Percentiles rank a stretch among this genome's conserved stretches.
These are phyloP conservation scores for Geotrichum ghanense DNA, from an alignment of 805 yeast genomes.

Conservation along the genomic window DNA sequence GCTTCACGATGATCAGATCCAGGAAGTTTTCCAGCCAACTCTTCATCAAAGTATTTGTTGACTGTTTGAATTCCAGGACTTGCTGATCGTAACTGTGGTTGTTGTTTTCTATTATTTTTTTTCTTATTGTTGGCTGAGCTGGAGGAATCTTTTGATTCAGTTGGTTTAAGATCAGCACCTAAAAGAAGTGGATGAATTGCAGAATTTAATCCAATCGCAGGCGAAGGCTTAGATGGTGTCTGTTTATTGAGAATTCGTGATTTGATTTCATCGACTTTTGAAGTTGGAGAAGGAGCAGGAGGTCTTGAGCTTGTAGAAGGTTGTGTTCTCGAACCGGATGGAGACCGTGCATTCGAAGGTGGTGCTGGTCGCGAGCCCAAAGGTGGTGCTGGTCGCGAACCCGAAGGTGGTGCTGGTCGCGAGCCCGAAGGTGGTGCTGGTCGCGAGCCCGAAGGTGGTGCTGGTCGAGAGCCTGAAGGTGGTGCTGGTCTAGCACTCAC, in stretches of 20 bases:
- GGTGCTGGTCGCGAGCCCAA: background rate
- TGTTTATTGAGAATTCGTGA: background rate
- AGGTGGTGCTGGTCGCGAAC: background rate
- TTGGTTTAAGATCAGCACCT: conserved; percentile 7
- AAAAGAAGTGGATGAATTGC: conserved; percentile 24
- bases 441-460: background rate
- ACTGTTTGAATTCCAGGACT: conserved; percentile 6
- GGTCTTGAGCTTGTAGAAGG: background rate
- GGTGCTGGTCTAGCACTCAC: background rate
- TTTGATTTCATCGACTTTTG: background rate
- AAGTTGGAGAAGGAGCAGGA: background rate
- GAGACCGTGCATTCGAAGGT: background rate
- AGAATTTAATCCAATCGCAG: conserved; percentile 16
- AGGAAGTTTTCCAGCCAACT: conserved; percentile 6
- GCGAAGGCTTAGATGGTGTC: too few species aligned
- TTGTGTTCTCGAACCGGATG: background rate
- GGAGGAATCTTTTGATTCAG: conserved; percentile 7
- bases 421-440: background rate
- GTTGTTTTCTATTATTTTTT: background rate
- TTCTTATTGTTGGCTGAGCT: background rate
- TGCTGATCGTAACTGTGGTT: background rate
- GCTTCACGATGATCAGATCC: conserved; percentile 8
- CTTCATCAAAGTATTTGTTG: conserved; percentile 29
- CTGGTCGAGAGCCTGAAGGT: background rate
- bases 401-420: background rate